These are phyloP conservation scores for Cordyceps pruinosa DNA, from an alignment of 2,329 filamentous ascomycete genomes.

Conservation along the genomic window DNA sequence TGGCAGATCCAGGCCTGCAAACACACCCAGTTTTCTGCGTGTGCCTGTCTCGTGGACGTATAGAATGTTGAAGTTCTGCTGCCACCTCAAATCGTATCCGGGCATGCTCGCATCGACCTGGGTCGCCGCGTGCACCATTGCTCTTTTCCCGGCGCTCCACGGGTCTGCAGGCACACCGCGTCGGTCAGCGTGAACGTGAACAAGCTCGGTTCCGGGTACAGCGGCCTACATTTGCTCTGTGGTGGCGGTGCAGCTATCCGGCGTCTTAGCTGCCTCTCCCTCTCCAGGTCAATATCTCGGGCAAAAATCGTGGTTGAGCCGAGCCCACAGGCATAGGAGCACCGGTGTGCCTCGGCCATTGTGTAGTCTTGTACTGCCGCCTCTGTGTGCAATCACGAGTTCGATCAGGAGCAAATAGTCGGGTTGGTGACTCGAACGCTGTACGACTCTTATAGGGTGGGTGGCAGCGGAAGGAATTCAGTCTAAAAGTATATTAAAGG, in stretches of 20 bases:
- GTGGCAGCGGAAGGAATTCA: neutral
- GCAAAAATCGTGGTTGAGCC: neutral
- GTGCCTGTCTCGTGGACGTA: conserved; percentile 9
- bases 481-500: neutral
- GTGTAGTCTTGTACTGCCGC: neutral
- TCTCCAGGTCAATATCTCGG: neutral
- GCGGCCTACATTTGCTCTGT: neutral
- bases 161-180: neutral
- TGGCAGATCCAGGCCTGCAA: conserved; percentile 13
- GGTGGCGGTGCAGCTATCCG: neutral
- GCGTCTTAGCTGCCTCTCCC: neutral
- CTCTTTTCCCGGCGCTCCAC: neutral
- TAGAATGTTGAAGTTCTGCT: conserved; percentile 15
- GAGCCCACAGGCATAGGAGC: neutral
- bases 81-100: neutral
- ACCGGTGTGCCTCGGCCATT: neutral
- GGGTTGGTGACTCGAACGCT: neutral
- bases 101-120: neutral
- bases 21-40: conserved; percentile 17
- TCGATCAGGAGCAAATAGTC: neutral
- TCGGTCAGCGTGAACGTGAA: neutral
- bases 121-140: neutral
- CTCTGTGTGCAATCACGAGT: neutral
- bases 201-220: too few species aligned
- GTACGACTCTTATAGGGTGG: neutral